Evolutionary conservation across 345 rosid genomes (phyloP).

Genomic region (Populus simonii): DNA sequence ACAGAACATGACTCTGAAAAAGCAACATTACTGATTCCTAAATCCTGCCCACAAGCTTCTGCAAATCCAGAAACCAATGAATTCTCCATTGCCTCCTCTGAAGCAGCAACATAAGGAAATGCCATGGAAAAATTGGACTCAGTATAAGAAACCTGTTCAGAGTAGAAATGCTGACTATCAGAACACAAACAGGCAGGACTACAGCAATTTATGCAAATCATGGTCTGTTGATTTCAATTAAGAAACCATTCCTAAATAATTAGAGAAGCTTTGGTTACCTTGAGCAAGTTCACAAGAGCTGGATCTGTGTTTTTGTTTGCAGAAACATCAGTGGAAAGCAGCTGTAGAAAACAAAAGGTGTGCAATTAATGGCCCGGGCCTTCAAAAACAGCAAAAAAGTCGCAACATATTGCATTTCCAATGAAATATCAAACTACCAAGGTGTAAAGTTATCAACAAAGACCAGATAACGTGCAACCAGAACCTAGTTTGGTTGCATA

Average conservation of each 20-base stretch:
- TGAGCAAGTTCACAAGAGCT: conserved; percentile 62
- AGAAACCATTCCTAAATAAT: neutral
- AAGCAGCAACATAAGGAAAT: conserved; percentile 73
- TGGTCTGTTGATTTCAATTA: neutral
- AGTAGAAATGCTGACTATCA: conserved; percentile 13
- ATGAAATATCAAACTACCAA: neutral
- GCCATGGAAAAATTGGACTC: conserved; percentile 86
- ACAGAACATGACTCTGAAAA: conserved; percentile 69
- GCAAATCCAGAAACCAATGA: conserved; percentile 63
- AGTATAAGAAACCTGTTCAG: conserved; percentile 55
- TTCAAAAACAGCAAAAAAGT: neutral
- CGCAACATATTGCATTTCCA: neutral
- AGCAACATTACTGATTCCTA: conserved; percentile 51
- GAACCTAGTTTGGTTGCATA: too few species aligned
- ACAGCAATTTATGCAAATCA: neutral
- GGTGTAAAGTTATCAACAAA: neutral
- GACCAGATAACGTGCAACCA: neutral
- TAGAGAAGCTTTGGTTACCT: conserved; percentile 37
- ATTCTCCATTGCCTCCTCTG: conserved; percentile 71
- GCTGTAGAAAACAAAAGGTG: conserved; percentile 38
- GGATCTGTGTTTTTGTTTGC: conserved; percentile 46
- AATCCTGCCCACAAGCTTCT: conserved; percentile 57
- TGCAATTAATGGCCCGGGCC: conserved; percentile 4
- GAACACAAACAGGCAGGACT: conserved; percentile 5
- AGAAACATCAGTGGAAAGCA: conserved; percentile 68